Evolutionary conservation across 306 rosid genomes (phyloP).

Genomic region (Echinosophora koreensis): DNA sequence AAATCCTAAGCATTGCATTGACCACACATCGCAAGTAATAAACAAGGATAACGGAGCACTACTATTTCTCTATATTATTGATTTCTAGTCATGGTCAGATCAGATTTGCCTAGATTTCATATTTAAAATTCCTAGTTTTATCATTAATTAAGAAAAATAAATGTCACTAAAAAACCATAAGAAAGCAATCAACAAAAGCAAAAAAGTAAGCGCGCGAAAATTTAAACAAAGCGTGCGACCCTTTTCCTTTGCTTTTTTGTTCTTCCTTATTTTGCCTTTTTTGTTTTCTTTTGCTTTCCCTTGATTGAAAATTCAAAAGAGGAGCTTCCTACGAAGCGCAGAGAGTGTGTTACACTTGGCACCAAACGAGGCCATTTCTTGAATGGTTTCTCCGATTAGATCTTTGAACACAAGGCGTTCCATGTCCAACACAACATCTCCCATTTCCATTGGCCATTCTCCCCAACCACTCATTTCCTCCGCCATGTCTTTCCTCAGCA

Average conservation of each 20-base stretch:
- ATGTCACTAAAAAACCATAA: constrained; percentile 22
- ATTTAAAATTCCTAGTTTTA: constrained; percentile 38
- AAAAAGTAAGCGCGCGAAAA: constrained; percentile 48
- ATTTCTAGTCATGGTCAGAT: constrained; percentile 47
- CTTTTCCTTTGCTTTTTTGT: not conserved
- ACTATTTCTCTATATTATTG: too few relatives aligned
- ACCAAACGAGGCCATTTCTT: constrained; percentile 62
- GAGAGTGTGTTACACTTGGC: constrained; percentile 42
- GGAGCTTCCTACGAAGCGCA: constrained; percentile 69
- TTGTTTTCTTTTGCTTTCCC: not conserved
- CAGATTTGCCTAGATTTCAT: constrained; percentile 55
- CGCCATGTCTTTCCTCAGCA: constrained; percentile 75
- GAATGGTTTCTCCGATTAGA: constrained; percentile 79
- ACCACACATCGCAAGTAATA: not conserved
- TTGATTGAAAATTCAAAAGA: constrained; percentile 57
- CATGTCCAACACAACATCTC: constrained; percentile 73
- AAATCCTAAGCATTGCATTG: not conserved
- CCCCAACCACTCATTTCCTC: constrained; percentile 74
- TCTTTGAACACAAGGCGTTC: constrained; percentile 93
- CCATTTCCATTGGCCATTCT: constrained; percentile 70
- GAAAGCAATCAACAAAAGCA: not conserved
- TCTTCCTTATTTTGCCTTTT: not conserved
- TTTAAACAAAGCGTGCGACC: constrained; percentile 42
- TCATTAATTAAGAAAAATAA: constrained; percentile 44
- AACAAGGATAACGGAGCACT: too few relatives aligned